phyloP scores from a whole-genome alignment of 2,329 filamentous ascomycete genomes.

The Fusarium avenaceum region DNA sequence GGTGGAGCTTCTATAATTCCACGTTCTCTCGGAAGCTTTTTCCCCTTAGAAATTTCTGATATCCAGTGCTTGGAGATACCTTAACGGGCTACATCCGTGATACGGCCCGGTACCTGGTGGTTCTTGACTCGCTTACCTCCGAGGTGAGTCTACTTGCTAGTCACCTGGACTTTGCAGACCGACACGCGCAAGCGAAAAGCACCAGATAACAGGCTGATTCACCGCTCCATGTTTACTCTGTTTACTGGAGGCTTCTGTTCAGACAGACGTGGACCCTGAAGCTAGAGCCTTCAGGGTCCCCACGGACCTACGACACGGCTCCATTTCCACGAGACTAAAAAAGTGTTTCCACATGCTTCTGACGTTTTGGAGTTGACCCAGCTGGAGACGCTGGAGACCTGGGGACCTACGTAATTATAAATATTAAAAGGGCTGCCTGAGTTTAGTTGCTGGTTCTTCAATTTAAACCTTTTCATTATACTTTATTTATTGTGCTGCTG shows the following conservation, averaged over 20 bases:
- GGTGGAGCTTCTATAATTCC: conserved; percentile 36
- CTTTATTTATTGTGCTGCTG: conserved; percentile 5
- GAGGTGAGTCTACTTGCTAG: conserved; percentile 12
- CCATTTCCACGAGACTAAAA: conserved; percentile 22
- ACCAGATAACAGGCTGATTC: conserved; percentile 21
- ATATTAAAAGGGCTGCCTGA: conserved; percentile 10
- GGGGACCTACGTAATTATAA: conserved; percentile 33
- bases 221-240: conserved; percentile 24
- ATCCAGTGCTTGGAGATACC: conserved; percentile 8
- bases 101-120: neutral
- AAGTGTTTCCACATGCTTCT: conserved; percentile 35
- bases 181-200: conserved; percentile 26
- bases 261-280: conserved; percentile 40
- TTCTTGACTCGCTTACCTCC: conserved; percentile 11
- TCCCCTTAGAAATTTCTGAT: neutral
- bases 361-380: conserved; percentile 29
- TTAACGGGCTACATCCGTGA: conserved; percentile 16
- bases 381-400: conserved; percentile 8
- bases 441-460: conserved; percentile 6
- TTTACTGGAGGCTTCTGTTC: conserved; percentile 30
- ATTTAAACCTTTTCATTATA: conserved; percentile 12
- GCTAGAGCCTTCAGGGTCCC: conserved; percentile 32
- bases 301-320: conserved; percentile 11
- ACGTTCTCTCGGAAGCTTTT: conserved; percentile 14
- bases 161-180: conserved; percentile 19